Evolutionary conservation across 1,139 yeast species (phyloP).

Genomic region (Suhomyces panamericanus): DNA sequence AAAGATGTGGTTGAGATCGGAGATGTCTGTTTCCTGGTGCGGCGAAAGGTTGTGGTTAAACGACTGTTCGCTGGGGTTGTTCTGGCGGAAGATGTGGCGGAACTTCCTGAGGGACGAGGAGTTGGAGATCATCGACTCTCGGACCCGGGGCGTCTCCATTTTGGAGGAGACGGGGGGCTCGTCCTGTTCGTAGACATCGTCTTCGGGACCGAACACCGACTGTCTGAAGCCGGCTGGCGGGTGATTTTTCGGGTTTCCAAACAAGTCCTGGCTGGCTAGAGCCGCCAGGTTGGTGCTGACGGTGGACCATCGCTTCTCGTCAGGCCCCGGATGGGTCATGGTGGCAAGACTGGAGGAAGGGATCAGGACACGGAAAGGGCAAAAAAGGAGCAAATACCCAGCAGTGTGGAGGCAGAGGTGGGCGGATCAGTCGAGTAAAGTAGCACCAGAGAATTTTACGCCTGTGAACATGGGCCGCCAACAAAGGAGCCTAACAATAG

Average conservation of each 20-base stretch:
- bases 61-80: conserved; percentile 1
- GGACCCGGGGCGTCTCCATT: conserved; percentile 3
- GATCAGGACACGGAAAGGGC: neutral
- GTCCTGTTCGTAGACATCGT: conserved; percentile 1
- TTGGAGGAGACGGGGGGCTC: neutral
- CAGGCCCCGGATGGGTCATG: conserved; percentile 15
- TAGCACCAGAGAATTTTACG: neutral
- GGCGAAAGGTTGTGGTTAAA: conserved; percentile 1
- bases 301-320: conserved; percentile 15
- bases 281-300: conserved; percentile 16
- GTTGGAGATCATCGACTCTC: conserved; percentile 14
- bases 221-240: conserved; percentile 6
- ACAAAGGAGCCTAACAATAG: conserved; percentile 1
- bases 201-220: conserved; percentile 4
- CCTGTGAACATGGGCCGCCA: neutral
- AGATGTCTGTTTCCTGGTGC: conserved; percentile 11
- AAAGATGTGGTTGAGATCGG: conserved; percentile 14
- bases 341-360: neutral
- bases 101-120: conserved; percentile 19
- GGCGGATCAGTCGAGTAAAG: neutral
- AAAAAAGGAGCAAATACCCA: neutral
- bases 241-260: conserved; percentile 11
- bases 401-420: neutral
- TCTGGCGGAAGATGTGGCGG: conserved; percentile 15
- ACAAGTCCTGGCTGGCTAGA: conserved; percentile 14